These are phyloP conservation scores for Globisporangium spiculum DNA, from an alignment of 352 stramenopile species.

Conservation along the genomic window DNA sequence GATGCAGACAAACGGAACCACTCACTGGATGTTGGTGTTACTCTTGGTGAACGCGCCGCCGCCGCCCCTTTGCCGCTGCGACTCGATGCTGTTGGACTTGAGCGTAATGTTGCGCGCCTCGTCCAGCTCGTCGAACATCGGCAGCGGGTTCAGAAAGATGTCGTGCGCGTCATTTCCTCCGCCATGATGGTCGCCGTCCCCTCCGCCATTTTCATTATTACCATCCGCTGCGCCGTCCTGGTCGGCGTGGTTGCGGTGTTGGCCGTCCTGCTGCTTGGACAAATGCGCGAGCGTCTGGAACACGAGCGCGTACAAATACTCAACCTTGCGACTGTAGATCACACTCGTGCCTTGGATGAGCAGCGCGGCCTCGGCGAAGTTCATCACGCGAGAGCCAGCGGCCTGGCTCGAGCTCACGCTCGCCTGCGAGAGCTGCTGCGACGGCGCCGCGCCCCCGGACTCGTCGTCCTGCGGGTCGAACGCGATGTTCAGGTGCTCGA, in stretches of 20 bases:
- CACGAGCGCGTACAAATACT: constrained; percentile 92
- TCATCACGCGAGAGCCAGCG: constrained; percentile 46
- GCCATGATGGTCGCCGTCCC: constrained; percentile 6
- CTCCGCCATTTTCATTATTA: constrained; percentile 24
- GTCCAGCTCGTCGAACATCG: constrained; percentile 58
- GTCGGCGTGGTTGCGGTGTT: constrained; percentile 21
- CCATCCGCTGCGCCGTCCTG: constrained; percentile 17
- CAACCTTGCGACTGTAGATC: constrained; percentile 95
- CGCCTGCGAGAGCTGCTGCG: constrained; percentile 31
- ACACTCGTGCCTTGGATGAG: constrained; percentile 92
- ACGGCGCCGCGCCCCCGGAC: not conserved
- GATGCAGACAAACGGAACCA: not conserved
- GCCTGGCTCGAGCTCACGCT: constrained; percentile 16
- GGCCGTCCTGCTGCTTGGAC: constrained; percentile 49
- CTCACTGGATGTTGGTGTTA: constrained; percentile 71
- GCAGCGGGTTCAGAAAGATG: constrained; percentile 56
- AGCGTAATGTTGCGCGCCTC: constrained; percentile 68
- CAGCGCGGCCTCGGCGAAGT: constrained; percentile 93
- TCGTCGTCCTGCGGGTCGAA: constrained; percentile 49
- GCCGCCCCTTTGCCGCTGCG: constrained; percentile 16
- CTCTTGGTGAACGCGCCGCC: constrained; percentile 29
- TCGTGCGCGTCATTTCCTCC: constrained; percentile 18
- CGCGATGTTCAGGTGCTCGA: constrained; percentile 69
- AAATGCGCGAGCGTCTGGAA: constrained; percentile 89
- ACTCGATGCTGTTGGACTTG: constrained; percentile 18